Percentiles rank a stretch among this genome's conserved stretches.
Conservation (phyloP, 2,329 filamentous ascomycete species). For the Colletotrichum sidae region DNA sequence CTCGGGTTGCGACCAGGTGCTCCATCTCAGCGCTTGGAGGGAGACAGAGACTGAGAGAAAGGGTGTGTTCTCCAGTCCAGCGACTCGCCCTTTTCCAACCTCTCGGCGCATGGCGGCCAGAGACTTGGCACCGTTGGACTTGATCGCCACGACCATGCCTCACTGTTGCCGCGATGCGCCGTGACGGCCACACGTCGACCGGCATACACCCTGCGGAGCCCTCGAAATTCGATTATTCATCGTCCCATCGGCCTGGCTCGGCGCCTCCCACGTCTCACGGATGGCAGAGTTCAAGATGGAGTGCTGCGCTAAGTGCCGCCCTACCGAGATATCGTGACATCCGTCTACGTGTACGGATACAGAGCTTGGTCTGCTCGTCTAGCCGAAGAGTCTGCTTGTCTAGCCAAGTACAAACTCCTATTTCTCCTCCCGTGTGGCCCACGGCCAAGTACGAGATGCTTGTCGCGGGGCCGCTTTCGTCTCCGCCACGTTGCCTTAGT, state of each 20-base stretch:
- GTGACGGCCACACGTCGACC: slow-evolving; percentile 10
- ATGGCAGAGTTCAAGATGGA: slow-evolving; percentile 9
- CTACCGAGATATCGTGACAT: slow-evolving; percentile 11
- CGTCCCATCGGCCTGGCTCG: not conserved
- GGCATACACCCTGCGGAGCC: slow-evolving; percentile 4
- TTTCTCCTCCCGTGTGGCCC: not conserved
- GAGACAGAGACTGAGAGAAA: not conserved
- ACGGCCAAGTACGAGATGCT: not conserved
- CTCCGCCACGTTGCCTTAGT: slow-evolving; percentile 3
- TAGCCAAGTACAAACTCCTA: too few relatives aligned
- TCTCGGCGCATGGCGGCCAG: slow-evolving; percentile 18
- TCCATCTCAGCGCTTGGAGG: slow-evolving; percentile 11
- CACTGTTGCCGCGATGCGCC: not conserved
- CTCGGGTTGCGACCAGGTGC: not conserved
- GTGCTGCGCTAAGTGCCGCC: not conserved
- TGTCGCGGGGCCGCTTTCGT: not conserved
- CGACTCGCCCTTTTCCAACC: not conserved
- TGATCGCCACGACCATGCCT: not conserved
- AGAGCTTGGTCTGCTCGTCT: slow-evolving; percentile 1
- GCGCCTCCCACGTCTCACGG: slow-evolving; percentile 6
- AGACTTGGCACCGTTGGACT: not conserved
- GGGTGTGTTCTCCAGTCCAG: too few relatives aligned
- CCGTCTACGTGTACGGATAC: not conserved
- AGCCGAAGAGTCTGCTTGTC: not conserved
- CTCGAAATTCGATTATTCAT: too few relatives aligned